Base-by-base conservation (phyloP, 2,329 filamentous ascomycete species). In the Atkinsonella hypoxylon region DNA sequence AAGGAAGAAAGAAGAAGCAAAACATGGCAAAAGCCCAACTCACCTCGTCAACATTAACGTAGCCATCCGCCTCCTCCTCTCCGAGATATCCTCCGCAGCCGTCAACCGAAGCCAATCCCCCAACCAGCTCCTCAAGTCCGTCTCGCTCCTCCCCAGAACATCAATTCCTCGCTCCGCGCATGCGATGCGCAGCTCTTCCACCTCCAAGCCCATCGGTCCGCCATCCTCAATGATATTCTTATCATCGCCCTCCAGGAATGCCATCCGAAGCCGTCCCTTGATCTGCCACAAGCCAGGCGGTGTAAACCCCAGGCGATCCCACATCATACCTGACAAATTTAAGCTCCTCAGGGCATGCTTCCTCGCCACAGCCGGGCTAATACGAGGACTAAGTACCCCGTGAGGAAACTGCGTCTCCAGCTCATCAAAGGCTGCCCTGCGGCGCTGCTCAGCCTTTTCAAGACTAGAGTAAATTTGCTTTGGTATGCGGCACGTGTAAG, bases 401-500 rank as follows among this genome's bases (percentile, higher is more conserved):
- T 65, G 61, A 4, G 64, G 65, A 47, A 62, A 56, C 20, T 48
- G 59, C 41, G 55, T 58, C 49, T 66, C 61, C 30, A 74, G 55
- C 17, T 68, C 65, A 43, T 71, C 66, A 59, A 81, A 80, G 9
- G 74, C 75, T 1, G 62, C 62, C 32, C 56, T 61, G 10, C 83
- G 71, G 10, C 79, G 67, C 46, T 69, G 65, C 61, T 87, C 78
- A 1, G 73, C 67, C 56, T 75, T 73, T 48, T 78, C 68, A 53
- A 81, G 67, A 39, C 81, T 75, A 36, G 73, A 67, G 9, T 74
- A 70, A 7, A 87, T 70, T 69, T 96, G 91, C 39, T 70, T 71
- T 0, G 91, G 91, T 52, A 96, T 85, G 11, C 89, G 79, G 65
- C 91, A 96, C 0, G 88, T 85, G 58, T 81, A 80, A 0, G 91